phyloP scores from a whole-genome alignment of 441 rosid genomes.

The Viola pubescens region DNA sequence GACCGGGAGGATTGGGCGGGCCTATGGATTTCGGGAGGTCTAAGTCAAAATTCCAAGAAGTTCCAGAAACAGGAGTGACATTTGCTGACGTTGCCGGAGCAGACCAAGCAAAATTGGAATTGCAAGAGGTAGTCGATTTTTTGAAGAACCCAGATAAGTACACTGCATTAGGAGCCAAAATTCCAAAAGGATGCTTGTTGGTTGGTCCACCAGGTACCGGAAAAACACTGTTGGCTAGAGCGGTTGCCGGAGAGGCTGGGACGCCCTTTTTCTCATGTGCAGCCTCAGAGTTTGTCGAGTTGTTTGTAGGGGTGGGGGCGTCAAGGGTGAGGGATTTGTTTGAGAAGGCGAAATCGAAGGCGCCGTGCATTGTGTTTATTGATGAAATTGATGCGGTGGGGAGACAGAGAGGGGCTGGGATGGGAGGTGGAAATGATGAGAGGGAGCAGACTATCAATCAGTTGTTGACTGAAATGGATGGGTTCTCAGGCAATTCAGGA shows the following conservation, averaged over 20 bases:
- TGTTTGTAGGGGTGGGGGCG: constrained; percentile 82
- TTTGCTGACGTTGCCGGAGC: constrained; percentile 91
- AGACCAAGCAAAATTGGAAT: constrained; percentile 84
- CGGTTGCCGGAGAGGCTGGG: constrained; percentile 83
- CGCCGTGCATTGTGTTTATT: constrained; percentile 66
- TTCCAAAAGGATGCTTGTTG: constrained; percentile 86
- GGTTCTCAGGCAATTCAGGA: constrained; percentile 81
- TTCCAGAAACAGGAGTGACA: constrained; percentile 42
- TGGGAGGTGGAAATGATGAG: constrained; percentile 90
- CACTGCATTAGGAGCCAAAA: constrained; percentile 84
- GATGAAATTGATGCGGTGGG: constrained; percentile 92
- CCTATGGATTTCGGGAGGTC: constrained; percentile 95
- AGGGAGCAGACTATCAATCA: constrained; percentile 84
- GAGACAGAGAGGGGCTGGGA: constrained; percentile 91
- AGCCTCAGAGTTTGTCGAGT: constrained; percentile 77
- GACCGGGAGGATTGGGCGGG: constrained; percentile 91
- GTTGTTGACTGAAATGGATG: constrained; percentile 89
- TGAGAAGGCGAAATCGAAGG: constrained; percentile 72
- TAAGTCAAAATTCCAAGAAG: constrained; percentile 89
- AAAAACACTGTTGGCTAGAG: constrained; percentile 77
- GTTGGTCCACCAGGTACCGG: constrained; percentile 95
- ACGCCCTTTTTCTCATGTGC: constrained; percentile 77
- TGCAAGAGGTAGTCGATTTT: constrained; percentile 89
- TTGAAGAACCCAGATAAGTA: constrained; percentile 86
- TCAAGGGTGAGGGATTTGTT: constrained; percentile 80